phyloP scores from a whole-genome alignment of 805 yeast genomes.

The Alloascoidea africana region DNA sequence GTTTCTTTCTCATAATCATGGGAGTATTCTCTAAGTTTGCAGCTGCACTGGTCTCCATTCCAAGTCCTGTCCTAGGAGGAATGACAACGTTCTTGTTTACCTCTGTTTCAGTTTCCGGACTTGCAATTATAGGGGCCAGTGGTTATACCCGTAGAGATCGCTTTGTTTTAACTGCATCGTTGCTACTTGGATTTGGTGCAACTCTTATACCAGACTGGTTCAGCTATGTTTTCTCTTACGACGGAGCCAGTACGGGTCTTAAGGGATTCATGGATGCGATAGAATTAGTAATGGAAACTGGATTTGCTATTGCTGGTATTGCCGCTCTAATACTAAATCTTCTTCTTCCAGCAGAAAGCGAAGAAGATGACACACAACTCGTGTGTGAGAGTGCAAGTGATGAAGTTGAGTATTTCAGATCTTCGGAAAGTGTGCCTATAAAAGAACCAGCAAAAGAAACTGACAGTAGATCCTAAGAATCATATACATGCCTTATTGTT shows the following conservation, averaged over 20 bases:
- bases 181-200: slow-evolving; percentile 26
- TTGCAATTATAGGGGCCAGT: slow-evolving; percentile 33
- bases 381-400: too few species aligned
- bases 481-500: too few species aligned
- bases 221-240: slow-evolving; percentile 22
- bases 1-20: slow-evolving; percentile 54
- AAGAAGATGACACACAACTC: too few species aligned
- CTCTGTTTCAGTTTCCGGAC: slow-evolving; percentile 44
- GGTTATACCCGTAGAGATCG: slow-evolving; percentile 28
- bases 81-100: slow-evolving; percentile 41
- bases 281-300: slow-evolving; percentile 27
- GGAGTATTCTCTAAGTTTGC: slow-evolving; percentile 62
- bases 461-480: too few species aligned
- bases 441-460: too few species aligned
- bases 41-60: slow-evolving; percentile 55
- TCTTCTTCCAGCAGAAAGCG: slow-evolving; percentile 16
- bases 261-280: slow-evolving; percentile 26
- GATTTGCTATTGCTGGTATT: slow-evolving; percentile 27
- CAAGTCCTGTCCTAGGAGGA: slow-evolving; percentile 41
- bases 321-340: slow-evolving; percentile 24
- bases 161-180: slow-evolving; percentile 24
- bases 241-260: slow-evolving; percentile 20
- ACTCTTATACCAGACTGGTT: slow-evolving; percentile 24
- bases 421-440: too few species aligned
- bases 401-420: too few species aligned